These are phyloP conservation scores for Ustilaginoidea virens DNA, from an alignment of 2,329 filamentous ascomycete genomes.

Conservation along the genomic window DNA sequence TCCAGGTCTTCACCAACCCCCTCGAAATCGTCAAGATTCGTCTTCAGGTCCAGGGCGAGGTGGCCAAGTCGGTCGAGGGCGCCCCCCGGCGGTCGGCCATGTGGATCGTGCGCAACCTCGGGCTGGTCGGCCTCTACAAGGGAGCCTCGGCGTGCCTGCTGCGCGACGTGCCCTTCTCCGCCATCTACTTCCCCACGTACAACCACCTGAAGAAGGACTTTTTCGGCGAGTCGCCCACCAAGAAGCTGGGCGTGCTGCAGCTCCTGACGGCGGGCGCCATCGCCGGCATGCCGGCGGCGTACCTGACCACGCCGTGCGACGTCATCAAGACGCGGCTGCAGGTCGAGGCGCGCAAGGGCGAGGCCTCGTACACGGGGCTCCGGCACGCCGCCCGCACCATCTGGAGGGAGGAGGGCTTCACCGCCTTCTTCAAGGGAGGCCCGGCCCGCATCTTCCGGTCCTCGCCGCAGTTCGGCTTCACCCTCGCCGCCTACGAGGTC, in stretches of 20 bases:
- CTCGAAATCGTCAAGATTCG: slow-evolving; percentile 99
- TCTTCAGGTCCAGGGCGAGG: slow-evolving; percentile 91
- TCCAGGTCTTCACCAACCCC: slow-evolving; percentile 85
- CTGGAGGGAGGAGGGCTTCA: slow-evolving; percentile 80
- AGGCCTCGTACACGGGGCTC: slow-evolving; percentile 73
- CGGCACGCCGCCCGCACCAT: slow-evolving; percentile 76
- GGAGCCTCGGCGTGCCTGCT: slow-evolving; percentile 87
- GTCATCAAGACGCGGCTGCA: slow-evolving; percentile 98
- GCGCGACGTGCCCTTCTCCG: slow-evolving; percentile 93
- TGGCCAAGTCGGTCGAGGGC: slow-evolving; percentile 72
- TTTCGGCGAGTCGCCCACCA: slow-evolving; percentile 76
- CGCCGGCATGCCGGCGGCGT: slow-evolving; percentile 79
- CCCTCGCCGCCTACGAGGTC: slow-evolving; percentile 86
- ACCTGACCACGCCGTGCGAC: slow-evolving; percentile 93
- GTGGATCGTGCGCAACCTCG: slow-evolving; percentile 94
- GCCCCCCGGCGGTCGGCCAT: slow-evolving; percentile 81
- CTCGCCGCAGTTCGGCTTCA: slow-evolving; percentile 96
- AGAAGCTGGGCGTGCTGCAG: slow-evolving; percentile 82
- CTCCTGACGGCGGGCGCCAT: slow-evolving; percentile 91
- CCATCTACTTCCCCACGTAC: slow-evolving; percentile 98
- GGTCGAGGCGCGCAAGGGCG: slow-evolving; percentile 92
- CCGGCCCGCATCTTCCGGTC: slow-evolving; percentile 89
- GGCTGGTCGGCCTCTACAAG: slow-evolving; percentile 91
- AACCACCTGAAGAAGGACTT: slow-evolving; percentile 85
- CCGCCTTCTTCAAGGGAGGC: slow-evolving; percentile 96